Evolutionary conservation across 2,329 filamentous ascomycete genomes (phyloP), one percentile per base, ranked within the genome.

Genomic region (Aureobasidium zeae): DNA sequence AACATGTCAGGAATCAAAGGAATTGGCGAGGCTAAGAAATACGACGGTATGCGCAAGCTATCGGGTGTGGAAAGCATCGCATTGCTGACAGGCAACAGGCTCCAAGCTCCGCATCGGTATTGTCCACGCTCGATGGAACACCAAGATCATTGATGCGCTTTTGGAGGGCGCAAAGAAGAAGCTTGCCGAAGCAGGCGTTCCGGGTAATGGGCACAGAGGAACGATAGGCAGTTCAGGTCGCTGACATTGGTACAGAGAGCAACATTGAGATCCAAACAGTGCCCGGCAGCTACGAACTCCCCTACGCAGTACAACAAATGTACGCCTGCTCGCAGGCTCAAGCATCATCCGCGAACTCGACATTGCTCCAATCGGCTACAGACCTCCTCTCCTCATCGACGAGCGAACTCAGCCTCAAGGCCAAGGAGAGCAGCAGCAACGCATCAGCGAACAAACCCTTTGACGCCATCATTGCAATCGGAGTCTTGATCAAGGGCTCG

Each of bases 401-500:
- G 1, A 71, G 83, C 1, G 72, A 81, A 21, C 83, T 94, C 62
- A 31, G 42, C 24, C 35, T 31, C 25, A 29, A 46, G 15, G 34
- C 34, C 16, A 26, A 47, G 11, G 59, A 68, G 51, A 66, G 45
- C 55, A 64, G 35, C 22, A 50, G 51, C 32, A 61, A 56, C 28
- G 55, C 68, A 13, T 49, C 70, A 15, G 70, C 49, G 66, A 74
- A 46, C 67, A 71, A 45, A 37, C 77, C 86, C 15, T 96, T 96
- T 57, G 89, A 96, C 60, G 91, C 91, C 50, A 79, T 98, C 51
- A 88, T 98, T 53, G 87, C 91, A 42, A 84, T 98, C 53, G 91
- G 91, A 45, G 88, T 94, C 45, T 77, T 98, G 49, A 95, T 98
- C 69, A 98, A 98, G 71, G 91, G 91, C 62, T 85, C 94, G 67